Base-by-base conservation (phyloP, 768 basidiomycete genomes). In the Asterophora parasitica region DNA sequence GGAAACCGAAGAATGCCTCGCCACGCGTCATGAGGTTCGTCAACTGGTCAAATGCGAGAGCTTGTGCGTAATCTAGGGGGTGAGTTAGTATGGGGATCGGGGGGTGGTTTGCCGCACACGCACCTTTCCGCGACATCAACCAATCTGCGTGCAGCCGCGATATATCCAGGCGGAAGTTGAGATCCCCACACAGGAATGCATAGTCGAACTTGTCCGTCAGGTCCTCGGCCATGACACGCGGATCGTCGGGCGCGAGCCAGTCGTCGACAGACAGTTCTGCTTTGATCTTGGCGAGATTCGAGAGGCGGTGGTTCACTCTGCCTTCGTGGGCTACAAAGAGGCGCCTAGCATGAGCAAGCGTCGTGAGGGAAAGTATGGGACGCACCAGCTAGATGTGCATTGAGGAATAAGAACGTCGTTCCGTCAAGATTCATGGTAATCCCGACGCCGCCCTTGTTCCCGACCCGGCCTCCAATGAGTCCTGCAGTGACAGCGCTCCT, bases 401-500 rank as follows among this genome's bases (percentile, higher is more conserved):
- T 96, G 57, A 96, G 67, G 63, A 97, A 95, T 10, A 97, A 72
- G 37, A 96, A 74, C 0, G 90, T 86, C 17, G 80, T 83, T n/a
- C 83, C 85, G 39, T 80, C 82, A 15, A 97, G 71, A 55, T 92
- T 85, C 36, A 95, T 65, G 50, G 86, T 88, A 52, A 96, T 85
- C n/a, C 90, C 93, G 19, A 94, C 89, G 12, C 87, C 90, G 1
- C 94, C 81, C 61, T 97, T 97, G 62, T 97, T 97, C 4, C 94
- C 94, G 2, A 96, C 75, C 39, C 94, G 70, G 0, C 94, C 94
- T 2, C 91, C 91, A 20, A 95, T 89, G 17, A 96, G 70, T 4
- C 94, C 94, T 12, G 94, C 80, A 1, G 92, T 86, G 1, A 97
- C 94, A 15, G 82, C 81, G 11, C 86, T 85, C 54, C 84, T 88